A percentile compares a stretch with the other conserved stretches of the same genome.
Evolutionary conservation across 2,329 filamentous ascomycete species (phyloP).

Genomic region (Fusarium sp.): DNA sequence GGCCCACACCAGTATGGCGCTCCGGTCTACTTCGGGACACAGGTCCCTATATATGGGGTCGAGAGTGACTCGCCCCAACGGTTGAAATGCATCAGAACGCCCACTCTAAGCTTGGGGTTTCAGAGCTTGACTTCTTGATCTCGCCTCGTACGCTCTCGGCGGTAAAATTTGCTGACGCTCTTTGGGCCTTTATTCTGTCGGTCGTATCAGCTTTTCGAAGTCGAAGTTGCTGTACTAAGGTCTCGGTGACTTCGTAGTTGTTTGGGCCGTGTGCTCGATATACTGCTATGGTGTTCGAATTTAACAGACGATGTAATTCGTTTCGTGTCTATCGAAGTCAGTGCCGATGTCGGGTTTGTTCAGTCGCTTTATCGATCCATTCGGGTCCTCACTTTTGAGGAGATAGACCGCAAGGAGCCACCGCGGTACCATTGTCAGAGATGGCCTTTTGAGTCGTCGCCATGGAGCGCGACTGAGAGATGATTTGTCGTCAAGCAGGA

Average conservation of each 20-base stretch:
- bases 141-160: conserved; percentile 32
- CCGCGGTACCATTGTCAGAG: neutral
- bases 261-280: conserved; percentile 51
- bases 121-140: neutral
- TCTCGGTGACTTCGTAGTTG: conserved; percentile 55
- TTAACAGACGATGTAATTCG: conserved; percentile 53
- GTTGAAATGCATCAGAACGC: conserved; percentile 55
- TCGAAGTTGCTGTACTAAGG: conserved; percentile 55
- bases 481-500: conserved; percentile 48
- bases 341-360: conserved; percentile 43
- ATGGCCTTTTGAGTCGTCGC: conserved; percentile 11
- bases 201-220: conserved; percentile 57
- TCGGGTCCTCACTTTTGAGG: conserved; percentile 9
- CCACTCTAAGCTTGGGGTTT: conserved; percentile 42
- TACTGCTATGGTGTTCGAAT: conserved; percentile 56
- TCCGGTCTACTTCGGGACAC: conserved; percentile 52
- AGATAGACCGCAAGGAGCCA: neutral
- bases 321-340: conserved; percentile 47
- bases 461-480: conserved; percentile 27
- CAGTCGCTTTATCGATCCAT: conserved; percentile 39
- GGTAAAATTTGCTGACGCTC: conserved; percentile 55
- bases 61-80: conserved; percentile 26
- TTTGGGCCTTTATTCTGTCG: conserved; percentile 54
- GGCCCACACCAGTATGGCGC: conserved; percentile 54
- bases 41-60: conserved; percentile 45